These are phyloP conservation scores for Capsicum chinense DNA, from an alignment of 257 asterid genomes.

Conservation along the genomic window DNA sequence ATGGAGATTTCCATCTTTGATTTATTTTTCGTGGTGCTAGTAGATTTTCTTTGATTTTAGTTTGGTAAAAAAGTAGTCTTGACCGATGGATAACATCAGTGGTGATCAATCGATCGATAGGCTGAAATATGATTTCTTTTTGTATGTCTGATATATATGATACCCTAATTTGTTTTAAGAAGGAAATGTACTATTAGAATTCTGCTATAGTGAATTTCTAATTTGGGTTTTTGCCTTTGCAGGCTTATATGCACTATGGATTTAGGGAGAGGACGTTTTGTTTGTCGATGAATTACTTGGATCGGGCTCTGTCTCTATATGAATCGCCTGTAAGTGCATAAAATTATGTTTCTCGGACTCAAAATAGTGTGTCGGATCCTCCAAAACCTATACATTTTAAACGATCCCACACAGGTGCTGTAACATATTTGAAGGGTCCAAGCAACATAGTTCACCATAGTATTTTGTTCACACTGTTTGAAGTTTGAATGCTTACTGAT, in stretches of 20 bases:
- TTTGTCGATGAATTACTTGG: constrained; percentile 45
- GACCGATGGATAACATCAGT: neutral
- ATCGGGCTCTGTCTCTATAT: constrained; percentile 44
- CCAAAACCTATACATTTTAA: neutral
- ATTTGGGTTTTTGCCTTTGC: constrained; percentile 21
- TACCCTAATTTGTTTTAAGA: neutral
- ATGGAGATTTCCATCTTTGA: neutral
- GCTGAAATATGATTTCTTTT: neutral
- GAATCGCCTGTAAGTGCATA: constrained; percentile 46
- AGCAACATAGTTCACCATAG: constrained; percentile 27
- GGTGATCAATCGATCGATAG: neutral
- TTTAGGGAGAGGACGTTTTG: constrained; percentile 44
- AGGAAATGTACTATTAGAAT: neutral
- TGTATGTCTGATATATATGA: neutral
- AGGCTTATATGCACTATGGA: constrained; percentile 47
- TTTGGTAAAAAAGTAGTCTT: neutral
- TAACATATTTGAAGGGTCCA: neutral
- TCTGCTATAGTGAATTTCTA: constrained; percentile 3
- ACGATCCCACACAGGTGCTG: neutral
- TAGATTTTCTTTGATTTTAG: neutral
- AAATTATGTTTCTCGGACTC: neutral
- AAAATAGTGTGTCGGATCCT: constrained; percentile 23
- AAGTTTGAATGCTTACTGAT: constrained; percentile 30
- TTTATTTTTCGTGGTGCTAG: neutral
- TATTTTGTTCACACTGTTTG: constrained; percentile 24